Evolutionary conservation across 306 rosid genomes (phyloP).

Genomic region (Fragaria vesca): DNA sequence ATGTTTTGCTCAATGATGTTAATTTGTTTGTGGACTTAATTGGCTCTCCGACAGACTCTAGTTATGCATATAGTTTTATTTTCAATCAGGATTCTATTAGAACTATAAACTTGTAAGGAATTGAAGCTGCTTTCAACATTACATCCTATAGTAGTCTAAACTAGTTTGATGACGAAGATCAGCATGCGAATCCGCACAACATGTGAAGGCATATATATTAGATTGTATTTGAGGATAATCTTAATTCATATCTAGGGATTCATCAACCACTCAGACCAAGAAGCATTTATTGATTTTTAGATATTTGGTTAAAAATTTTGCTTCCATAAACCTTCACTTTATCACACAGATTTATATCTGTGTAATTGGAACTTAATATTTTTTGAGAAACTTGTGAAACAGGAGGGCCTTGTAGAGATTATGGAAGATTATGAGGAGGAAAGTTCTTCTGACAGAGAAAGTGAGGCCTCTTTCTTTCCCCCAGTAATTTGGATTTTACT

Average conservation of each 20-base stretch:
- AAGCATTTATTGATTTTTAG: background rate
- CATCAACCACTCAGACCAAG: too few species aligned
- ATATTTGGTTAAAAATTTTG: background rate
- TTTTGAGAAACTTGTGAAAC: background rate
- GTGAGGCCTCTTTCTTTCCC: slow-evolving; percentile 27
- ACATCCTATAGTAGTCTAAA: background rate
- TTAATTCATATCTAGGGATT: background rate
- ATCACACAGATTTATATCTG: background rate
- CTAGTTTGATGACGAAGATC: background rate
- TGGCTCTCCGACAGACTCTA: background rate
- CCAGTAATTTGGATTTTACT: slow-evolving; percentile 5
- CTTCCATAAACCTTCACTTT: background rate
- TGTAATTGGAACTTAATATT: background rate
- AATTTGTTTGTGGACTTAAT: background rate
- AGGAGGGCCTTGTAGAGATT: slow-evolving; percentile 86
- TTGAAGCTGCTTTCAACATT: background rate
- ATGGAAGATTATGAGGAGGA: slow-evolving; percentile 73
- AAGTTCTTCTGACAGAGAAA: slow-evolving; percentile 29
- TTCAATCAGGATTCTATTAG: background rate
- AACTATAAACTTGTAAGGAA: background rate
- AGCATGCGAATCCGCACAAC: background rate
- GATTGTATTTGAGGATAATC: background rate
- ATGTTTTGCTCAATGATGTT: background rate
- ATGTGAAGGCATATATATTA: background rate
- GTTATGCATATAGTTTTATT: background rate